Evolutionary conservation across 2,329 filamentous ascomycete species (phyloP), one percentile per base, ranked within the genome.

Genomic region (Fusarium irregulare): DNA sequence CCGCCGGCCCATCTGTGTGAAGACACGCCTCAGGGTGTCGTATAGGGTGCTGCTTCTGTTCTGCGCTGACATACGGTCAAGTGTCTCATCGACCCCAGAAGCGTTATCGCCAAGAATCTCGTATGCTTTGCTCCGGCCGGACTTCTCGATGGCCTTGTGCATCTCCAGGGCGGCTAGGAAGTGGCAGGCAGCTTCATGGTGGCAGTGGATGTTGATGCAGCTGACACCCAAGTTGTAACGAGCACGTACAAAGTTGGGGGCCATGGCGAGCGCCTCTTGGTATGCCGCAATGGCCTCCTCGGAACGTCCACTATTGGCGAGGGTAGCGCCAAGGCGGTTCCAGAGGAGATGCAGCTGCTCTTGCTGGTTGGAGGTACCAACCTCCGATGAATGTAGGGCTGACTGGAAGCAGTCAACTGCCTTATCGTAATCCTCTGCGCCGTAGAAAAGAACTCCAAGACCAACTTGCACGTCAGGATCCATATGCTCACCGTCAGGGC

Each of bases 381-480:
- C 87, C 80, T 97, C 94, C 1, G 93, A 93, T 25, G 90, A 93
- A 63, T 93, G 92, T 25, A 99, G 88, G 1, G 97, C 95, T 1
- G 95, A 91, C 59, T 92, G 92, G 87, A 99, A 99, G 85, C 97
- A 99, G 84, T 99, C 96, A 40, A 99, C 95, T 1, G 96, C 96
- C 83, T 99, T 99, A 78, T 96, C 93, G 83, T 98, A 98, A 78
- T 98, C 95, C 81, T 99, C 96, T 30, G 93, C 94, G 54, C 95
- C 96, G 82, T 99, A 99, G 84, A 99, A 98, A 18, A 99, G 88
- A 7, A 99, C 96, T 37, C 97, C 97, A 2, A 99, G 87, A 2
- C 96, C 96, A 62, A 99, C 96, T 81, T 99, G 97, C 10, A 99
- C 96, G 78, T 99, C 96, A 0, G 96, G 96, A 77, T 99, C 97